Evolutionary conservation across 2,329 filamentous ascomycete species (phyloP), one percentile per base, ranked within the genome.

Genomic region (Mollisiaceae sp.): DNA sequence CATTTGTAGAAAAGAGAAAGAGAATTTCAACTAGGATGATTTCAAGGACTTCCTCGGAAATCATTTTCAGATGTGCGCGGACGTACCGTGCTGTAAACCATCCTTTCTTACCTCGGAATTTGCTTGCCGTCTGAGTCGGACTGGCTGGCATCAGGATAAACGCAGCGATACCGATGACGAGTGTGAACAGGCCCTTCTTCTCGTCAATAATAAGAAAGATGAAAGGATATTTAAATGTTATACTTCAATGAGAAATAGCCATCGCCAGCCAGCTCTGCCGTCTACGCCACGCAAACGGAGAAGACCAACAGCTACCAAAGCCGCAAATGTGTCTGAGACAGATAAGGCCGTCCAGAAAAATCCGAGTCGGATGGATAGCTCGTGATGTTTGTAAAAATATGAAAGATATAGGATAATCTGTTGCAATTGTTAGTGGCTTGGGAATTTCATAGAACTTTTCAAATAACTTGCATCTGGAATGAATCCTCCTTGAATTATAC

Each of bases 381-480:
- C 69, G 9, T n/a, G 45, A 20, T 65, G 67, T 35, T 65, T 71
- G 39, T 70, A 71, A 55, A 64, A 71, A 57, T 69, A 71, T 11
- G 66, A 67, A 8, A 71, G 41, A 39, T 70, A 71, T 8, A 71
- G 38, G 20, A 70, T 67, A 15, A 61, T n/a, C n/a, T n/a, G n/a
- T n/a, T n/a, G n/a, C n/a, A n/a, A n/a, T n/a, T n/a, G n/a, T n/a
- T n/a, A n/a, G n/a, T n/a, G n/a, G n/a, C n/a, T n/a, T n/a, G n/a
- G n/a, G n/a, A n/a, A n/a, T n/a, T n/a, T n/a, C n/a, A n/a, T n/a
- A n/a, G n/a, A n/a, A n/a, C n/a, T n/a, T n/a, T n/a, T n/a, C n/a
- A n/a, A n/a, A n/a, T n/a, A n/a, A n/a, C n/a, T n/a, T n/a, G n/a
- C 59, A 72, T 83, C 85, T 4, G 86, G 85, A 59, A 89, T 88